Evolutionary conservation across 805 yeast species (phyloP).

Genomic region (Candida sanyiensis): DNA sequence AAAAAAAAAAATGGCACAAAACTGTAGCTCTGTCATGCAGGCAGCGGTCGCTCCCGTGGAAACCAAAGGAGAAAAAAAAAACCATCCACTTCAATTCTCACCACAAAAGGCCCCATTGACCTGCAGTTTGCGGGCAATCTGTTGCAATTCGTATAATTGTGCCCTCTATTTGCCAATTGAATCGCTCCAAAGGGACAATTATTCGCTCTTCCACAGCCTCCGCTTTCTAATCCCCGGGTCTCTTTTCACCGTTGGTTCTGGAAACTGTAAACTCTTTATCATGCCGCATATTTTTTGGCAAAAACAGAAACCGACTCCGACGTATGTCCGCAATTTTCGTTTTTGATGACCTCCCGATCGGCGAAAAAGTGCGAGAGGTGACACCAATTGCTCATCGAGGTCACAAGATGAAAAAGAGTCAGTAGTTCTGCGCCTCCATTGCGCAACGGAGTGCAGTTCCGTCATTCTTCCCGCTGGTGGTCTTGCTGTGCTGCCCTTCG

Average conservation of each 20-base stretch:
- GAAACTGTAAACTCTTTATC: slow-evolving; percentile 5
- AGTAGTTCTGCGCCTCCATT: too few relatives aligned
- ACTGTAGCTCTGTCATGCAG: too few relatives aligned
- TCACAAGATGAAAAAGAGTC: too few relatives aligned
- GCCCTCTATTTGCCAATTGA: background rate
- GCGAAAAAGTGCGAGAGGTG: too few relatives aligned
- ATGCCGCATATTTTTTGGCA: background rate
- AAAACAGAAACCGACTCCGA: too few relatives aligned
- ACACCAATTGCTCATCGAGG: too few relatives aligned
- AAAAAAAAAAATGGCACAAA: background rate
- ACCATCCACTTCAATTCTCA: background rate
- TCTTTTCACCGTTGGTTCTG: background rate
- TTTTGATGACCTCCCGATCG: too few relatives aligned
- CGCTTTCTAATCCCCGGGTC: background rate
- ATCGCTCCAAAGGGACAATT: background rate
- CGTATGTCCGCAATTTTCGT: slow-evolving; percentile 4
- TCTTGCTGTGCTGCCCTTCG: too few relatives aligned
- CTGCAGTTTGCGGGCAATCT: too few relatives aligned
- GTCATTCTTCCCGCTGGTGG: too few relatives aligned
- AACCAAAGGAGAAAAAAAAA: background rate
- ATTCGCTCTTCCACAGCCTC: background rate
- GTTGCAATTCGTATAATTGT: slow-evolving; percentile 1
- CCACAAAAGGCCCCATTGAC: too few relatives aligned
- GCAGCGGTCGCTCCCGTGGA: background rate
- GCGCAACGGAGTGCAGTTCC: too few relatives aligned